Conservation (phyloP, 805 yeast species). For the Saccharomycopsis lassenensis region DNA sequence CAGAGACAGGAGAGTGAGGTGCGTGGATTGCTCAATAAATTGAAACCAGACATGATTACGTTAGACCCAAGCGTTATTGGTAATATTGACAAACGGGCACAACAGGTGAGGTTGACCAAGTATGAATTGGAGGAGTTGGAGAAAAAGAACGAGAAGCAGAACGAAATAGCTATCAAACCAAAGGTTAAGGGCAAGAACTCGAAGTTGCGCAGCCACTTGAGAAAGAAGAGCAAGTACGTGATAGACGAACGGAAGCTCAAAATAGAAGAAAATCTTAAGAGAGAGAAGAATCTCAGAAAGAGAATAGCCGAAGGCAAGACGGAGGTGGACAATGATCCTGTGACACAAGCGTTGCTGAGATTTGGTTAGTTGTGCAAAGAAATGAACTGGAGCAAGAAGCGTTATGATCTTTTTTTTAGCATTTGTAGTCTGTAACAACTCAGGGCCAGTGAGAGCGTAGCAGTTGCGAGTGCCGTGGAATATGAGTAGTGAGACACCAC, state of each 20-base stretch:
- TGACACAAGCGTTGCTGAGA: constrained; percentile 38
- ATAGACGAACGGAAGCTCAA: constrained; percentile 25
- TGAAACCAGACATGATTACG: constrained; percentile 86
- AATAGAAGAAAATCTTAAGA: constrained; percentile 36
- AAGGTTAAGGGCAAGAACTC: constrained; percentile 74
- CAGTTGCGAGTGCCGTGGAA: too few relatives aligned
- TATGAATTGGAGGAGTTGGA: constrained; percentile 39
- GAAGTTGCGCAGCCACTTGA: constrained; percentile 56
- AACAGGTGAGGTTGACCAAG: constrained; percentile 51
- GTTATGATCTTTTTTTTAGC: too few relatives aligned
- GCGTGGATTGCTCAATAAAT: constrained; percentile 70
- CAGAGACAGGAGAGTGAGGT: constrained; percentile 94
- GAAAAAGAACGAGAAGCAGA: constrained; percentile 22
- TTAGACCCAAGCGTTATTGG: constrained; percentile 87
- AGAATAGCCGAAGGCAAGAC: constrained; percentile 33
- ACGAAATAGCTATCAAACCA: constrained; percentile 45
- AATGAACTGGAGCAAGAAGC: too few relatives aligned
- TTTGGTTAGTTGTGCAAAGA: constrained; percentile 28
- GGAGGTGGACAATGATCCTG: constrained; percentile 46
- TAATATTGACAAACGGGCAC: constrained; percentile 62
- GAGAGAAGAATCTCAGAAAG: constrained; percentile 62
- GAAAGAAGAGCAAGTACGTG: constrained; percentile 24
- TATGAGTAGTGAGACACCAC: too few relatives aligned
- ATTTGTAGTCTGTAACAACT: too few relatives aligned
- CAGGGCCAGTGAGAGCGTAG: too few relatives aligned